Conservation (phyloP, 208 protist species). For the Acanthamoeba triangularis region DNA sequence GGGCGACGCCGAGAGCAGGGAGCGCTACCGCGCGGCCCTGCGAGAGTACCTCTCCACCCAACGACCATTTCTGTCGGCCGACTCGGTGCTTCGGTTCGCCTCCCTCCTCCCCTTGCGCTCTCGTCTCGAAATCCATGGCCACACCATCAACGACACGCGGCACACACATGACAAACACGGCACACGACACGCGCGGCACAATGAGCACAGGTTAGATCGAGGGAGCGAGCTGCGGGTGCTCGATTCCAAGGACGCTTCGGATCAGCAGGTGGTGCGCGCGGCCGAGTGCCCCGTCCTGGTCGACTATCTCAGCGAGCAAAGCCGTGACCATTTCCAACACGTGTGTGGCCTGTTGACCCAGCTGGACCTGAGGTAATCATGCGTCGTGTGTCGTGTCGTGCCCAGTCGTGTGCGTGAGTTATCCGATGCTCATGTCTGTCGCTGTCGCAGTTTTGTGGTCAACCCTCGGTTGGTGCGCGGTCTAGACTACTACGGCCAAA, state of each 20-base stretch:
- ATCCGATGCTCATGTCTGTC: too few relatives aligned
- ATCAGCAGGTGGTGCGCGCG: conserved; percentile 73
- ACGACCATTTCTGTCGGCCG: not conserved
- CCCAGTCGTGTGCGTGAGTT: too few relatives aligned
- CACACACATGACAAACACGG: too few relatives aligned
- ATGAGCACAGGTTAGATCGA: conserved; percentile 76
- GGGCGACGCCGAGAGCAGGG: conserved; percentile 81
- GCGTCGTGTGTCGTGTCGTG: not conserved
- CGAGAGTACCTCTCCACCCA: conserved; percentile 69
- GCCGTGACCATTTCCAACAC: conserved; percentile 73
- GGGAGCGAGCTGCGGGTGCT: conserved; percentile 83
- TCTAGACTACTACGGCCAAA: conserved; percentile 89
- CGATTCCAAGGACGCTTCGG: conserved; percentile 84
- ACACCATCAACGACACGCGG: too few relatives aligned
- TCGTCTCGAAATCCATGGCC: too few relatives aligned
- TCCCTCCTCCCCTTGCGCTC: not conserved
- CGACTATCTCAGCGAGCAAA: conserved; percentile 75
- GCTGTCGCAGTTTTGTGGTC: conserved; percentile 71
- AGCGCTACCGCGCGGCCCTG: conserved; percentile 73
- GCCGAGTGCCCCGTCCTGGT: conserved; percentile 74
- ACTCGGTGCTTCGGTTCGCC: not conserved
- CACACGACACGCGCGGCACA: too few relatives aligned
- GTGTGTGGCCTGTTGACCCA: conserved; percentile 76
- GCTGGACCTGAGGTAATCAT: conserved; percentile 19
- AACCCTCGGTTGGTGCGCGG: conserved; percentile 84